phyloP scores from a whole-genome alignment of 495 filamentous ascomycete species.

The Parathielavia hyrcaniae region DNA sequence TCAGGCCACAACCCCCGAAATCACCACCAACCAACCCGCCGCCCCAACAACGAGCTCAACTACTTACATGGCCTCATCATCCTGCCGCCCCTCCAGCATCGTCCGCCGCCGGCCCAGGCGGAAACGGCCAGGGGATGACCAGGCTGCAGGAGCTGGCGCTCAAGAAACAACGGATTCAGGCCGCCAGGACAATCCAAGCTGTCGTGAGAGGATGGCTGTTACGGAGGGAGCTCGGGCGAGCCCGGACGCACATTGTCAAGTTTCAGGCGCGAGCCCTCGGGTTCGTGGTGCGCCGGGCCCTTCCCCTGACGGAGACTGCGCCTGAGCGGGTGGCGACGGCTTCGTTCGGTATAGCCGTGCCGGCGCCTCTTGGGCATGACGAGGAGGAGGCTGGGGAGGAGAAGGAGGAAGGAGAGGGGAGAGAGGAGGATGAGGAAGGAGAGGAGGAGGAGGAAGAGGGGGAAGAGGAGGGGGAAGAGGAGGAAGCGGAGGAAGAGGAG shows the following conservation, averaged over 20 bases:
- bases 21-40: background rate
- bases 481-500: too few relatives aligned
- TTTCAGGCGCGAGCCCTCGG: slow-evolving; percentile 8
- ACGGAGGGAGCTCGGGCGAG: background rate
- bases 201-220: background rate
- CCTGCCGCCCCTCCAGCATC: background rate
- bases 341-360: background rate
- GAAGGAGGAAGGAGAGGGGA: background rate
- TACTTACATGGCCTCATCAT: background rate
- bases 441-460: too few relatives aligned
- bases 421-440: too few relatives aligned
- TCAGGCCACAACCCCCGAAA: background rate
- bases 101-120: background rate
- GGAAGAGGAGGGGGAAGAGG: background rate
- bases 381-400: background rate
- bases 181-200: background rate
- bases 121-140: background rate
- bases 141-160: background rate
- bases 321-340: background rate
- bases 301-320: background rate
- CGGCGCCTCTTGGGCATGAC: background rate
- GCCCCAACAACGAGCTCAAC: background rate
- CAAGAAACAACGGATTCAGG: background rate
- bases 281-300: background rate
- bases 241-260: background rate